Base-by-base conservation (phyloP, 768 basidiomycete species). In the Leccinum arenicola region DNA sequence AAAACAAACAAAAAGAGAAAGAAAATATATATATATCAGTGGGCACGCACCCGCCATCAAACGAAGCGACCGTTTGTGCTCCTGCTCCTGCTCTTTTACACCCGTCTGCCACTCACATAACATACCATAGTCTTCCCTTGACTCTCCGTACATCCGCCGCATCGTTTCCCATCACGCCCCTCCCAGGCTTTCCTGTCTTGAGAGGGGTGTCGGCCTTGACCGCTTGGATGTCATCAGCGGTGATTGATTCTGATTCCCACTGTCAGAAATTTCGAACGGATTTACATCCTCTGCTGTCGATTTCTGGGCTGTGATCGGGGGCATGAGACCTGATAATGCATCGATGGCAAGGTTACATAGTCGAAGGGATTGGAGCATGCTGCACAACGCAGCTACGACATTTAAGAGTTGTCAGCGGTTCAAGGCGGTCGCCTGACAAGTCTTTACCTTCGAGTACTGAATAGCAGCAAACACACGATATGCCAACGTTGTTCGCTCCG, bases 311-410 rank as follows among this genome's bases (percentile, higher is more conserved):
- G 72, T 40, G 10, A 62, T 64, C 15, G 67, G 63, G 2, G 73
- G 70, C n/a, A 73, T 76, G 5, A 92, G 76, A 31, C 89, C 85
- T 6, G 82, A 72, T 0, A 93, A 69, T 0, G 82, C 81, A 21
- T 92, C 91, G 14, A 85, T 73, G 4, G 93, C 91, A 27, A 90
- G 84, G 68, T 89, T 91, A 85, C 88, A 93, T 2, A 95, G 74
- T 17, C 92, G 84, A 52, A 93, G 77, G 0, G 89, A 83, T 62
- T 89, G 89, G 12, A 89, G 74, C 61, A 88, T 75, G 19, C 80
- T 80, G 49, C 81, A 77, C 15, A 93, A 66, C 3, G 86, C 81
- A 5, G 77, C 74, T 0, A 81, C 75, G 0, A 82, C 74, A 50
- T 93, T 84, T 49, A 11, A 29, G 17, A 5, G 25, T 19, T 48